Conservation (phyloP, 1,139 yeast species). For the Scheffersomyces stambukii region DNA sequence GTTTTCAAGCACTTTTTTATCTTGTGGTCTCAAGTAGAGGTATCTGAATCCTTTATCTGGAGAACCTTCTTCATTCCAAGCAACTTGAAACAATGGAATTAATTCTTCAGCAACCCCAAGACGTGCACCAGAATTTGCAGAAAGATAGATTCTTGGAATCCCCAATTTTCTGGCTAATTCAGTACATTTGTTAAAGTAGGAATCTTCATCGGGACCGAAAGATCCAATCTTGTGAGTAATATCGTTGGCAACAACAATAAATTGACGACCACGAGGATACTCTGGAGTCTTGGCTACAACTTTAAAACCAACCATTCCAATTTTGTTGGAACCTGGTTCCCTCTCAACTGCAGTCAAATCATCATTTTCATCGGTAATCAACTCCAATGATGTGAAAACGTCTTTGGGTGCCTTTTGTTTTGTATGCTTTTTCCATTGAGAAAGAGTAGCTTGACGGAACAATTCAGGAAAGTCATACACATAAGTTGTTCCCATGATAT, state of each 20-base stretch:
- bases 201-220: slow-evolving; percentile 96
- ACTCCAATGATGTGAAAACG: slow-evolving; percentile 72
- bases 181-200: slow-evolving; percentile 86
- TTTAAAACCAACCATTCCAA: slow-evolving; percentile 98
- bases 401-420: slow-evolving; percentile 76
- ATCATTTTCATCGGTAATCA: slow-evolving; percentile 77
- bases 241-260: slow-evolving; percentile 90
- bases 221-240: slow-evolving; percentile 98
- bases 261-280: slow-evolving; percentile 93
- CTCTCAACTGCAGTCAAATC: slow-evolving; percentile 83
- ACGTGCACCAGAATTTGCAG: slow-evolving; percentile 99
- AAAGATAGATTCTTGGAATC: slow-evolving; percentile 88
- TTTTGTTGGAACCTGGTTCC: slow-evolving; percentile 92
- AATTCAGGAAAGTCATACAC: slow-evolving; percentile 98
- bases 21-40: slow-evolving; percentile 74
- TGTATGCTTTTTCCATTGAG: slow-evolving; percentile 75
- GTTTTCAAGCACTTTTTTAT: slow-evolving; percentile 54
- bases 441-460: slow-evolving; percentile 86
- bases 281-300: slow-evolving; percentile 92
- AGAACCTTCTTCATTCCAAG: slow-evolving; percentile 77
- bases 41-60: slow-evolving; percentile 88
- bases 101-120: slow-evolving; percentile 97
- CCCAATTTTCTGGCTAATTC: slow-evolving; percentile 87
- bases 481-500: slow-evolving; percentile 95
- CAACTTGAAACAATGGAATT: slow-evolving; percentile 82